Evolutionary conservation across 1,284 basidiomycete genomes (phyloP), one percentile per base, ranked within the genome.

Genomic region (Puccinia coronata): DNA sequence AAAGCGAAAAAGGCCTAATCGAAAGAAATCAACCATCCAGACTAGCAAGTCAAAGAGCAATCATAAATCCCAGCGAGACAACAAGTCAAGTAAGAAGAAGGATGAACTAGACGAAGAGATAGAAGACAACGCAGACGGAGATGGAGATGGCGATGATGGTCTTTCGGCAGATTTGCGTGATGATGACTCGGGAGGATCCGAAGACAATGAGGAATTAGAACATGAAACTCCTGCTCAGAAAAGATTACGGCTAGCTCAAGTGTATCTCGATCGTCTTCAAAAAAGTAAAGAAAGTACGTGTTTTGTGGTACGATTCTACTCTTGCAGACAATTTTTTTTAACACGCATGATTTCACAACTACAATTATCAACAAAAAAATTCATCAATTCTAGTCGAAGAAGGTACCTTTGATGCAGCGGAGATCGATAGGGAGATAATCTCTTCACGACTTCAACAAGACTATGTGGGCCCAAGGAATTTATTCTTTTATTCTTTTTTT

Each of bases 141-240:
- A 67, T 41, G 36, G 41, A n/a, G 63, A 67, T 43, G 63, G 63
- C 57, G 65, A 69, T 25, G 69, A 71, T 71, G 69, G 69, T 53
- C 69, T 71, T 51, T 71, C 69, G 28, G 59, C 59, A 34, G 59
- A 67, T 65, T 39, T 65, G n/a, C 61, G 47, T 57, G 51, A 75
- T 36, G 47, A 67, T 25, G 81, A 83, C 36, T 83, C 82, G 53
- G 85, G 85, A 25, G 83, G 84, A 59, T 83, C 83, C 2, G 83
- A 83, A 28, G 82, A 82, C 1, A 82, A 57, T 82, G 47, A 79
- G 36, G 76, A 79, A 11, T 65, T 70, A 25, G 65, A 79, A 39
- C 23, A 69, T 41, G 87, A 99, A 88, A 98, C 96, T 0, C 94
- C 95, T 0, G 95, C 95, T 0, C 92, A 96, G 88, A 98, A 99